Evolutionary conservation across 2,329 filamentous ascomycete genomes (phyloP).

Genomic region (Monosporascus sp.): DNA sequence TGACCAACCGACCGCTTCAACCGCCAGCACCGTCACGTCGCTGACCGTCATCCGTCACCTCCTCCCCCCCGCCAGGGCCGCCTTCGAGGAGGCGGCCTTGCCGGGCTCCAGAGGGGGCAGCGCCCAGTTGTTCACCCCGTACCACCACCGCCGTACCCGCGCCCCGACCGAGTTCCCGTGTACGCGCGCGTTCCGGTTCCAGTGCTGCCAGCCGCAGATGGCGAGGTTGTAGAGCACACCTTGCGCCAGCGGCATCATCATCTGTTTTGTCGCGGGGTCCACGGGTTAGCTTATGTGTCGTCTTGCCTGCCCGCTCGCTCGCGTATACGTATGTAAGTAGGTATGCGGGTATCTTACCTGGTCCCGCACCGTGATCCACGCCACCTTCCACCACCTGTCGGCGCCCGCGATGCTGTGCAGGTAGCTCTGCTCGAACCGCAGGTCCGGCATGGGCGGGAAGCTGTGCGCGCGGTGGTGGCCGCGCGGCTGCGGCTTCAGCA

Average conservation of each 20-base stretch:
- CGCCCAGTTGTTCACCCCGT: conserved; percentile 85
- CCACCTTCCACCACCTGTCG: conserved; percentile 72
- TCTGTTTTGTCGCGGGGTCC: conserved; percentile 36
- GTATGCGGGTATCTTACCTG: conserved; percentile 54
- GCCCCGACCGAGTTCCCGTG: conserved; percentile 74
- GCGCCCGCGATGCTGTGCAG: conserved; percentile 80
- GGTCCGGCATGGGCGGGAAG: conserved; percentile 69
- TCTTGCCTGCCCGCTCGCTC: neutral
- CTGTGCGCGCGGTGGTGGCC: conserved; percentile 26
- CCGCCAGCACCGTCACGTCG: neutral
- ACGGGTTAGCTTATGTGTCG: neutral
- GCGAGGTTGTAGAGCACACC: conserved; percentile 84
- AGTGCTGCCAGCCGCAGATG: conserved; percentile 82
- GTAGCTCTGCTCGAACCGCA: conserved; percentile 98
- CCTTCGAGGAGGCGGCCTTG: conserved; percentile 2
- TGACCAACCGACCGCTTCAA: too few species aligned
- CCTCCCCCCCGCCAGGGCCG: neutral
- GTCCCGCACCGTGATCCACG: conserved; percentile 80
- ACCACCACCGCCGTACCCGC: conserved; percentile 86
- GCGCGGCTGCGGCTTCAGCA: conserved; percentile 51
- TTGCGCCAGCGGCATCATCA: conserved; percentile 82
- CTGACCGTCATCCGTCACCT: neutral
- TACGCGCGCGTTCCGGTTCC: conserved; percentile 75
- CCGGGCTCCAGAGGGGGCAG: conserved; percentile 40
- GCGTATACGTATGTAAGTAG: neutral